Evolutionary conservation across 2,329 filamentous ascomycete species (phyloP).

Genomic region (Trichophyton verrucosum): DNA sequence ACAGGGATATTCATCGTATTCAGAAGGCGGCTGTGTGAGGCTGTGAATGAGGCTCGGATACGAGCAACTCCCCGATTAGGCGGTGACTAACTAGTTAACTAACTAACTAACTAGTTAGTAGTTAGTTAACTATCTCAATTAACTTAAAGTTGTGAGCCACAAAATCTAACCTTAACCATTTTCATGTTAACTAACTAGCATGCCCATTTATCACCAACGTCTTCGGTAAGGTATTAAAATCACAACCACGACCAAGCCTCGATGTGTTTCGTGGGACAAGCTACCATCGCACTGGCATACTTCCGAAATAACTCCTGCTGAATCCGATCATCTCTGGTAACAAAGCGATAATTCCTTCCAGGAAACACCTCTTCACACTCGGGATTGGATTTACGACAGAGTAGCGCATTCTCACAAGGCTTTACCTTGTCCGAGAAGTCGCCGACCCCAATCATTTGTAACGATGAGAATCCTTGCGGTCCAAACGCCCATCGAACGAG

Average conservation of each 20-base stretch:
- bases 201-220: too few species aligned
- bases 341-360: not conserved
- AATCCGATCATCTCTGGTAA: not conserved
- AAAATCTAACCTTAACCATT: too few species aligned
- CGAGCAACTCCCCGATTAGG: not conserved
- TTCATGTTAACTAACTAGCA: too few species aligned
- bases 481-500: not conserved
- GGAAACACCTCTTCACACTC: not conserved
- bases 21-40: not conserved
- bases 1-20: not conserved
- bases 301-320: not conserved
- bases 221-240: too few species aligned
- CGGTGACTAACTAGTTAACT: not conserved
- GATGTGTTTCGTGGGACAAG: not conserved
- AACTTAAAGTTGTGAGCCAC: too few species aligned
- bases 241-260: too few species aligned
- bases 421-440: not conserved
- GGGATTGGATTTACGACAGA: not conserved
- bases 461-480: not conserved
- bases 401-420: not conserved
- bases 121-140: not conserved
- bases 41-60: constrained; percentile 1
- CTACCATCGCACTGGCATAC: not conserved
- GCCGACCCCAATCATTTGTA: not conserved
- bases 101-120: too few species aligned